Evolutionary conservation across 2,329 filamentous ascomycete species (phyloP), one percentile per base, ranked within the genome.

Genomic region (Ilyonectria sp.): DNA sequence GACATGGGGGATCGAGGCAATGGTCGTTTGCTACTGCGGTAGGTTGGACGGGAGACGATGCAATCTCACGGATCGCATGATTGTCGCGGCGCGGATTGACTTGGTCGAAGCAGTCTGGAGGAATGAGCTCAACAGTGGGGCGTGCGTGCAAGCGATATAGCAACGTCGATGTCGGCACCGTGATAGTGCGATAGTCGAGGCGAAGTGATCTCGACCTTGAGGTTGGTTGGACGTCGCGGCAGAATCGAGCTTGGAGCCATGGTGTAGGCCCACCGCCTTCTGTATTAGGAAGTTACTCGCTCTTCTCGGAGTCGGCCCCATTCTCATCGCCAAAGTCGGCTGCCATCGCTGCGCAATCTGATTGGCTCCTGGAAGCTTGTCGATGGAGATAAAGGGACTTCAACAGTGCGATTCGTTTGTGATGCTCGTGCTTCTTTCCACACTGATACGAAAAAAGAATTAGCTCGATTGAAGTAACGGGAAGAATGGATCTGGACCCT

Each of bases 181-280:
- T 52, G 61, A 66, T 59, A 33, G 65, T 33, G 46, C 68, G 64
- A 65, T 43, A 52, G 26, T 60, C 58, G 65, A 71, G 59, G 63
- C 71, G 23, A 56, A 21, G 7, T 19, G 44, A 46, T 21, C 53
- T n/a, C 33, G 43, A 47, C 15, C 40, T 43, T 58, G 71, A 68
- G 65, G 74, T 73, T 55, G 49, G 53, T 44, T 47, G 63, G 65
- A 35, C 52, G 62, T 61, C 21, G 69, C 64, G 76, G 76, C 76
- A 78, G 76, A 78, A 78, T 73, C 13, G 1, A 68, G 67, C 69
- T 71, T 46, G 35, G 21, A 53, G 55, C 35, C 62, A 17, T 33
- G 31, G 37, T 35, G 19, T 3, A 15, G 11, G 21, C 23, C 56
- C 69, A 78, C 76, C 76, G 76, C 76, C 73, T 78, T 68, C 75